phyloP scores from a whole-genome alignment of 2,329 filamentous ascomycete species.

The Ascochyta pisi region DNA sequence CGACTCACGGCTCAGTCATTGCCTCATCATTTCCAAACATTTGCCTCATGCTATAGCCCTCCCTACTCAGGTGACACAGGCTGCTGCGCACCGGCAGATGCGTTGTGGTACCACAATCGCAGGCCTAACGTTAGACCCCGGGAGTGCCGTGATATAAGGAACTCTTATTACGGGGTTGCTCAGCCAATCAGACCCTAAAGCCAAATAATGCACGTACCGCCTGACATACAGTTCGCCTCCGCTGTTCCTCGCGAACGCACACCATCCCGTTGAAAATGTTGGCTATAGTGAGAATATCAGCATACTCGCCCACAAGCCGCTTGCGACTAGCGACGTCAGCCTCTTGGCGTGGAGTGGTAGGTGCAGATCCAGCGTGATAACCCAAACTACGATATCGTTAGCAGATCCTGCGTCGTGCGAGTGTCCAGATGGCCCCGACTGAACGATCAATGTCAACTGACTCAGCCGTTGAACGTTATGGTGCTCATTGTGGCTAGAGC shows the following conservation, averaged over 20 bases:
- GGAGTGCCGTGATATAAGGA: not conserved
- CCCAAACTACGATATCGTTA: not conserved
- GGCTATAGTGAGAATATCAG: not conserved
- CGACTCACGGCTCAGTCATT: not conserved
- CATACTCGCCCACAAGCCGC: not conserved
- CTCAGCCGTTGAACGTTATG: not conserved
- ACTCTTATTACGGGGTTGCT: not conserved
- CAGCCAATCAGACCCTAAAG: not conserved
- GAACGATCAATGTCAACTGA: not conserved
- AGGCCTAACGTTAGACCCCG: not conserved
- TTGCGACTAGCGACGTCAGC: not conserved
- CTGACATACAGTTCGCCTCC: not conserved
- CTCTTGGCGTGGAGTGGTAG: conserved; percentile 7
- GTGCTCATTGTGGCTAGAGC: not conserved
- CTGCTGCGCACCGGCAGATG: conserved; percentile 10
- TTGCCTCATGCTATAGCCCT: not conserved
- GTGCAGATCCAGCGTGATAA: not conserved
- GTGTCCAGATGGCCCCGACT: not conserved
- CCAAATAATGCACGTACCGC: not conserved
- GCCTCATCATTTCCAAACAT: not conserved
- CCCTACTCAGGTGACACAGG: conserved; percentile 8
- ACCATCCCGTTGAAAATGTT: not conserved
- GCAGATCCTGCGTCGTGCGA: conserved; percentile 5
- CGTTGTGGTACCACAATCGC: conserved; percentile 1
- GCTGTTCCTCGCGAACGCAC: not conserved